Base-by-base conservation (phyloP, 2,329 filamentous ascomycete genomes). In the Penicillium verrucosum region DNA sequence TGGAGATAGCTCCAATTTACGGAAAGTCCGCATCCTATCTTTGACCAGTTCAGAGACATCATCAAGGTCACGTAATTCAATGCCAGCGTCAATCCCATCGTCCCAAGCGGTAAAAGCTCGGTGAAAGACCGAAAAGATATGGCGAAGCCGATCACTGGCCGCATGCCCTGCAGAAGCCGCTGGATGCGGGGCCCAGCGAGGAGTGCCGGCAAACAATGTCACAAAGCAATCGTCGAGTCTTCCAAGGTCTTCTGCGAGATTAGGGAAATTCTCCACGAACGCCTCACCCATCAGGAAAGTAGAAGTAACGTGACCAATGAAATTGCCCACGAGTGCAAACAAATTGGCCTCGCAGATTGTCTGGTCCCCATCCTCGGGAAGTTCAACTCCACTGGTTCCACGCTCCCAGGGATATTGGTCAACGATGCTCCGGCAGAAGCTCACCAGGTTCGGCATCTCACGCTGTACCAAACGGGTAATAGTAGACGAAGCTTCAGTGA, bases 361-460 rank as follows among this genome's bases (percentile, higher is more conserved):
- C 16, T 68, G 58, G 34, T 66, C 64, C n/a, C 70, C 68, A 2
- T 73, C 62, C 16, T 80, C 78, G 4, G 75, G 67, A 10, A 77
- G 69, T 2, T 72, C 70, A 1, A 81, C 74, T 10, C 77, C 70
- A 23, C 54, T 56, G 18, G 75, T 78, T n/a, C 69, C 73, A 34
- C 83, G 79, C 66, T 89, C 86, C 85, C 86, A 88, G 2, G 76
- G 75, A 63, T 79, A 78, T 58, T 87, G 83, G 64, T 89, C 85
- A 25, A 88, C 82, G 2, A 80, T 73, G 18, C 83, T 85, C 8
- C 78, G 75, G 37, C 78, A 80, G 63, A 85, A 86, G 0, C 83
- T 84, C 38, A 87, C 78, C 34, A 89, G 69, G 51, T 83, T 81
- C 5, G 82, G 80, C 11, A 82, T 75, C 18, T 79, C 75, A 7